Base-by-base conservation (phyloP, 345 rosid species). In the Dimocarpus longan region DNA sequence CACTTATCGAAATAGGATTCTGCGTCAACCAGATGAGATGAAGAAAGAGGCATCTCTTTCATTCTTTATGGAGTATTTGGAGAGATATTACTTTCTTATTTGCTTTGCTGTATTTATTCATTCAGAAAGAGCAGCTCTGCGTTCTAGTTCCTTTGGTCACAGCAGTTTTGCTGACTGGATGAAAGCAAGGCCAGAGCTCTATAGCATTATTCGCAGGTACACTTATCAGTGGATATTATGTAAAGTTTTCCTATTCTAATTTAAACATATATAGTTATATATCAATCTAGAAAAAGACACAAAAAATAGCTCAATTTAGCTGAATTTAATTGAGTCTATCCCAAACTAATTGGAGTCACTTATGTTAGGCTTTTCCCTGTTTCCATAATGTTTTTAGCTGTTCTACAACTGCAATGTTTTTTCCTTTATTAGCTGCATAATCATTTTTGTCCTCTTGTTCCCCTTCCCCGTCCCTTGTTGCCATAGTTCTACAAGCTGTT, bases 81-180 rank as follows among this genome's bases (percentile, higher is more conserved):
- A 96, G 85, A 90, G 99, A 92, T 96, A 96, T 78, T 96, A 96
- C 88, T 96, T 89, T 84, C 97, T 96, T 76, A 92, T 96, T 86
- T 96, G 99, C 86, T 96, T 96, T 88, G 88, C 99, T 70, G 98
- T 96, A 40, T 92, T 92, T 80, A 84, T 96, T 85, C 97, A 96
- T 86, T 91, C 99, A n/a, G 98, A 93, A 83, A 90, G 98, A 82
- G 89, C 88, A 83, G 93, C 89, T 56, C 92, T 93, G 50, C 90
- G 87, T 80, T 91, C 97, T 84, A 89, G 89, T 85, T 91, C 92
- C 77, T 82, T 84, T 78, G 89, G 87, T 73, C 90, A 87, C 78
- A 92, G 92, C 87, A 87, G 93, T 88, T 95, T 93, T 86, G 81
- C 96, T 87, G 99, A 93, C 83, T 95, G 99, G 99, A 95, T 95